Conservation (phyloP, 148 eudicot species). For the Spergularia bocconei region DNA sequence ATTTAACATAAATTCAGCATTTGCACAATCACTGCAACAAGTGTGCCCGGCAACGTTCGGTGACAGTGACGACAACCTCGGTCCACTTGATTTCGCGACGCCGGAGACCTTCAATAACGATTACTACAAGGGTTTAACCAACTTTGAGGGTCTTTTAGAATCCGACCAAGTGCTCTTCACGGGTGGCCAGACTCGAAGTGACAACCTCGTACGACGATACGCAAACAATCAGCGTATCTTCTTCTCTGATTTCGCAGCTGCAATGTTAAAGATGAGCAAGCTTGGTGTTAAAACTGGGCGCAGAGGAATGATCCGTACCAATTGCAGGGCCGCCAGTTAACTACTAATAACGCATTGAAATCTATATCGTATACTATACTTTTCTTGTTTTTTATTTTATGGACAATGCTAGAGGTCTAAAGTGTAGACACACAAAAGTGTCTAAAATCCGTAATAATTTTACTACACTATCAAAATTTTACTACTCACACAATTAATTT, state of each 20-base stretch:
- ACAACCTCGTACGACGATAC: background rate
- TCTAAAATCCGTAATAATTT: too few relatives aligned
- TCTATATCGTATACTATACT: too few relatives aligned
- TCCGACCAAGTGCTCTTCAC: constrained; percentile 23
- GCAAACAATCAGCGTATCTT: constrained; percentile 6
- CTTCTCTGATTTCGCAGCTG: constrained; percentile 16
- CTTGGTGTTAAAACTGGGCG: constrained; percentile 5
- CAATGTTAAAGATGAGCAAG: constrained; percentile 17
- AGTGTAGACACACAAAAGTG: too few relatives aligned
- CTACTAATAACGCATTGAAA: too few relatives aligned
- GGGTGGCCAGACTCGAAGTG: background rate
- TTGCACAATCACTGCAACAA: constrained; percentile 12
- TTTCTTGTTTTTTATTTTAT: too few relatives aligned
- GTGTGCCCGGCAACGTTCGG: constrained; percentile 16
- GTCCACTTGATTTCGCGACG: constrained; percentile 7
- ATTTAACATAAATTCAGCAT: constrained; percentile 1
- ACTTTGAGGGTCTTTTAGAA: constrained; percentile 19
- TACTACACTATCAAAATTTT: too few relatives aligned
- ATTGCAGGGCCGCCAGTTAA: constrained; percentile 11
- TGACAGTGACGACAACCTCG: constrained; percentile 15
- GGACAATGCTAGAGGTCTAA: too few relatives aligned
- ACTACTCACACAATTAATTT: too few relatives aligned
- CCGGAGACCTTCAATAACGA: constrained; percentile 19
- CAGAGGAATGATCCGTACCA: constrained; percentile 3
- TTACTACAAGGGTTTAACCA: constrained; percentile 9